These are phyloP conservation scores for Rheum nobile DNA, from an alignment of 148 eudicot genomes.

Conservation along the genomic window DNA sequence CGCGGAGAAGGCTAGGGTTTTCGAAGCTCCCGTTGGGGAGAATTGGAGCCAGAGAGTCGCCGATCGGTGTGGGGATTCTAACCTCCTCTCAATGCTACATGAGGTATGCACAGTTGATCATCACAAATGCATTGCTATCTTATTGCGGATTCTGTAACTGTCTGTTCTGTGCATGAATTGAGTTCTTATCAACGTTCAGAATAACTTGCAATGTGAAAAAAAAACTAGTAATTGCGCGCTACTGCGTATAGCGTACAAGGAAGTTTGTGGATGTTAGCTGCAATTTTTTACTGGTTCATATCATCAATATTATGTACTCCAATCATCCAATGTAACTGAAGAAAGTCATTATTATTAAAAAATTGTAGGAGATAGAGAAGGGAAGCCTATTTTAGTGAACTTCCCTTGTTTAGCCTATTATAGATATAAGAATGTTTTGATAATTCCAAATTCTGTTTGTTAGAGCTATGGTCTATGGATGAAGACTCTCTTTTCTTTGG, in stretches of 20 bases:
- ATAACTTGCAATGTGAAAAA: not conserved
- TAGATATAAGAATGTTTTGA: slow-evolving; percentile 6
- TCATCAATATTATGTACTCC: too few relatives aligned
- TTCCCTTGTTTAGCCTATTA: not conserved
- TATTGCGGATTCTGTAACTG: not conserved
- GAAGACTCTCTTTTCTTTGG: not conserved
- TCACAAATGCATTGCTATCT: slow-evolving; percentile 4
- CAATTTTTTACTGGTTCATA: not conserved
- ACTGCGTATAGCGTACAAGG: too few relatives aligned
- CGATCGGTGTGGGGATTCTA: slow-evolving; percentile 17
- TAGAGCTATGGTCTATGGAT: slow-evolving; percentile 5
- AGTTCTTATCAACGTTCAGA: not conserved
- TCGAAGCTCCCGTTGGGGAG: slow-evolving; percentile 22
- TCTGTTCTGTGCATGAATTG: not conserved
- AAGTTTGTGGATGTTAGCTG: not conserved
- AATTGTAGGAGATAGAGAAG: not conserved
- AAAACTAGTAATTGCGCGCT: too few relatives aligned
- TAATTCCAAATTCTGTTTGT: slow-evolving; percentile 8
- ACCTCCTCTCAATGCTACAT: slow-evolving; percentile 31
- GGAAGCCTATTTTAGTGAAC: not conserved
- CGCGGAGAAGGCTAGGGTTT: slow-evolving; percentile 5
- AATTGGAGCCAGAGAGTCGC: slow-evolving; percentile 11
- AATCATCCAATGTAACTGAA: too few relatives aligned
- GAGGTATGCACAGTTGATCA: slow-evolving; percentile 14
- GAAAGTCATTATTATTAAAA: too few relatives aligned